These are phyloP conservation scores for Plantago coronopus DNA, from an alignment of 305 asterid genomes.

Conservation along the genomic window DNA sequence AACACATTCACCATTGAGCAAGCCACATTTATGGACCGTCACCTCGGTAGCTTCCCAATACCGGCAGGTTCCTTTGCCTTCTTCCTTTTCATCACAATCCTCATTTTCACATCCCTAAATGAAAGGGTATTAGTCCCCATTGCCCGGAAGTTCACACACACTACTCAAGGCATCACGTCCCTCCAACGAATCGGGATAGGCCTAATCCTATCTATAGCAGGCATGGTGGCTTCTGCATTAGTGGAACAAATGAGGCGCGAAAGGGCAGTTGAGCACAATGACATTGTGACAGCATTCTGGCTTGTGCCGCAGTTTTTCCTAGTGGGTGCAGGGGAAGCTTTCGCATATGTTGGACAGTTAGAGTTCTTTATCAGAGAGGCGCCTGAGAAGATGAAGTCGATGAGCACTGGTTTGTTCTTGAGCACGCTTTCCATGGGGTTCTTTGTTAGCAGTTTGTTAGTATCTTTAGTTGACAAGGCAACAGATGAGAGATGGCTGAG, in stretches of 20 bases:
- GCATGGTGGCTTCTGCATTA: slow-evolving; percentile 65
- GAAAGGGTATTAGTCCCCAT: slow-evolving; percentile 69
- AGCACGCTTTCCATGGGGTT: slow-evolving; percentile 75
- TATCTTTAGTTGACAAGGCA: slow-evolving; percentile 51
- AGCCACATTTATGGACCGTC: slow-evolving; percentile 76
- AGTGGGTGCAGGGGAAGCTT: slow-evolving; percentile 81
- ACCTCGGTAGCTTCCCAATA: slow-evolving; percentile 49
- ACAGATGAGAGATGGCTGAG: slow-evolving; percentile 69
- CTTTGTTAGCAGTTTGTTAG: slow-evolving; percentile 68
- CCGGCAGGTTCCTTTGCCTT: slow-evolving; percentile 89
- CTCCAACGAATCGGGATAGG: slow-evolving; percentile 65
- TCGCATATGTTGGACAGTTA: slow-evolving; percentile 77
- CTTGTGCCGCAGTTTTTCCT: slow-evolving; percentile 79
- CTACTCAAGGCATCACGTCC: slow-evolving; percentile 52
- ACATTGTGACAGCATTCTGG: slow-evolving; percentile 40
- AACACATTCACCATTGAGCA: slow-evolving; percentile 83
- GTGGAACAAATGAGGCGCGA: slow-evolving; percentile 57
- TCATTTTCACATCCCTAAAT: slow-evolving; percentile 55
- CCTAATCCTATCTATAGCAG: slow-evolving; percentile 50
- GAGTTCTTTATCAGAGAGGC: slow-evolving; percentile 84
- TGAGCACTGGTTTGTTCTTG: slow-evolving; percentile 87
- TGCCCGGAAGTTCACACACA: not conserved
- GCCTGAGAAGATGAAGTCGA: slow-evolving; percentile 83
- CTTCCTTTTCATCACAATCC: slow-evolving; percentile 70
- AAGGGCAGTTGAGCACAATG: slow-evolving; percentile 43